Percentiles rank a stretch among this genome's conserved stretches.
Conservation (phyloP, 2,329 filamentous ascomycete genomes). For the Metarhizium rileyi region DNA sequence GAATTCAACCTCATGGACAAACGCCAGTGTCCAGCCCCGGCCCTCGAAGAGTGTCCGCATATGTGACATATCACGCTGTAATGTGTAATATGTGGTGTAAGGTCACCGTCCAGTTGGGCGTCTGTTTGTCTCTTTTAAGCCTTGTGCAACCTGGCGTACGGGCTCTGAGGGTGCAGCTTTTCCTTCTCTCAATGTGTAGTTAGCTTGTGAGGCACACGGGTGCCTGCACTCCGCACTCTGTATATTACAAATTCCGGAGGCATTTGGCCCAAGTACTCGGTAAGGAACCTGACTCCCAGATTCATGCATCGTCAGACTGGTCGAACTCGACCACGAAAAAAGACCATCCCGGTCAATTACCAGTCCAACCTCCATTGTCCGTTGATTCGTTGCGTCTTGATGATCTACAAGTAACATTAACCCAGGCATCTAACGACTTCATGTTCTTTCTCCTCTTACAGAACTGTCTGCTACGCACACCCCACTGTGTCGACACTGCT, state of each 20-base stretch:
- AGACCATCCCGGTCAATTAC: neutral
- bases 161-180: no score
- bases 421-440: neutral
- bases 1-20: neutral
- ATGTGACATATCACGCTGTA: slow-evolving; percentile 12
- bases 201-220: no score
- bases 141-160: no score
- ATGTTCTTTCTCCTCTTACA: neutral
- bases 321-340: no score
- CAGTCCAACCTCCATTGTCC: no score
- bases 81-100: neutral
- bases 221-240: no score
- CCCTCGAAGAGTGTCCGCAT: slow-evolving; percentile 2
- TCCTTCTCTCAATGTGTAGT: no score
- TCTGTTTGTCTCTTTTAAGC: neutral
- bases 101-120: neutral
- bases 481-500: neutral
- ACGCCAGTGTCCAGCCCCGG: neutral
- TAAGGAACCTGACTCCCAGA: no score
- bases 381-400: neutral
- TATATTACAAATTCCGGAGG: no score
- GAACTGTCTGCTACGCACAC: neutral
- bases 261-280: no score
- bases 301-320: no score
- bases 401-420: neutral